These are phyloP conservation scores for Alternaria brassicicola DNA, from an alignment of 2,329 filamentous ascomycete genomes.

Conservation along the genomic window DNA sequence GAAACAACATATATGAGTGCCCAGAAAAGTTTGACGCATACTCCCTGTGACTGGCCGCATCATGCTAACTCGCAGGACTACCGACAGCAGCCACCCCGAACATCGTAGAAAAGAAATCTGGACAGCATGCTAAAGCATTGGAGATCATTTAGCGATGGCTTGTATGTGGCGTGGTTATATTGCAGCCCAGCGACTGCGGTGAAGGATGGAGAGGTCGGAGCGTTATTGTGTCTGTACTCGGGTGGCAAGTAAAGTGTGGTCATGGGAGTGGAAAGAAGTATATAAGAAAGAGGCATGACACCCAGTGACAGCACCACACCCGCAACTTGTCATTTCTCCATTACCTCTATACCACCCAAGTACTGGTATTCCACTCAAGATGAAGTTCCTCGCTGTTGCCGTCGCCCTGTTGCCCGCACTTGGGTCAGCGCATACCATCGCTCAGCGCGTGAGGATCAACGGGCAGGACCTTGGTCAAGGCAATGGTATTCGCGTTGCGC, in stretches of 20 bases:
- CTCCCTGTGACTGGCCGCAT: background rate
- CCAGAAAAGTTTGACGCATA: background rate
- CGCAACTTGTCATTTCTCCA: background rate
- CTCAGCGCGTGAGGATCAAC: conserved; percentile 52
- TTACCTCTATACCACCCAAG: background rate
- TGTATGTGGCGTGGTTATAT: conserved; percentile 18
- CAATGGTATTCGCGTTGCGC: conserved; percentile 57
- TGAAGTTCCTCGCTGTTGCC: conserved; percentile 39
- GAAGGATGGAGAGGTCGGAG: conserved; percentile 4
- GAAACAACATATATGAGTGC: conserved; percentile 16
- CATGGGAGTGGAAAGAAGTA: conserved; percentile 1
- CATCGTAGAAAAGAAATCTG: conserved; percentile 5
- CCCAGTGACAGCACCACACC: background rate
- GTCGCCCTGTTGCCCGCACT: conserved; percentile 41
- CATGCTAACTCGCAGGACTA: background rate
- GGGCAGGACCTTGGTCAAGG: conserved; percentile 56
- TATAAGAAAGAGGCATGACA: conserved; percentile 16
- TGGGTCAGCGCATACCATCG: conserved; percentile 52
- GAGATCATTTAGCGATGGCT: conserved; percentile 8
- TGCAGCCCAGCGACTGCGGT: conserved; percentile 9
- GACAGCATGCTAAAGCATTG: conserved; percentile 15
- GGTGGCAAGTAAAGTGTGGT: background rate
- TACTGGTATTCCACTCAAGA: conserved; percentile 8
- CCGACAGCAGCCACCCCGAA: background rate
- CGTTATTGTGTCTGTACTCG: conserved; percentile 7